Evolutionary conservation across 108 stramenopile genomes (phyloP).

Genomic region (Epipyxis sp.): DNA sequence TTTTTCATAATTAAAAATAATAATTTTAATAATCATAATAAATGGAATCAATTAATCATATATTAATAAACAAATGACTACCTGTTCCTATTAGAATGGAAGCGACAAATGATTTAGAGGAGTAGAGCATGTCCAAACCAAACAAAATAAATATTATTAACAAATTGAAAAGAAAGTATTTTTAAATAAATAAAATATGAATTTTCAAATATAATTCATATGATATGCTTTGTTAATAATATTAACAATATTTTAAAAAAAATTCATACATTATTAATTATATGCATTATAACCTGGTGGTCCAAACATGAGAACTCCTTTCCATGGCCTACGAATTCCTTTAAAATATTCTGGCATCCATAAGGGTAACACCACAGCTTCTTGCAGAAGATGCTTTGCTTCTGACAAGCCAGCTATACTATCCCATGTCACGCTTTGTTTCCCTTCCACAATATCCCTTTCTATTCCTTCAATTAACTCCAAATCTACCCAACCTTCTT

Average conservation of each 20-base stretch:
- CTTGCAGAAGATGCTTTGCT: constrained; percentile 83
- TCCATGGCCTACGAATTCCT: constrained; percentile 72
- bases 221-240: neutral
- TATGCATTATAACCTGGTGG: constrained; percentile 56
- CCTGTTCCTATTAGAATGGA: no score
- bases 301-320: constrained; percentile 77
- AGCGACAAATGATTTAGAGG: no score
- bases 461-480: constrained; percentile 49
- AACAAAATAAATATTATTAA: no score
- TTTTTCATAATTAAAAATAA: no score
- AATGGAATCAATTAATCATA: no score
- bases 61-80: no score
- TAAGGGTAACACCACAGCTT: constrained; percentile 82
- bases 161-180: no score
- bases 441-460: constrained; percentile 50
- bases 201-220: neutral
- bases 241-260: neutral
- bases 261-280: neutral
- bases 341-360: constrained; percentile 84
- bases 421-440: constrained; percentile 39
- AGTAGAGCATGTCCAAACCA: no score
- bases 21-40: no score
- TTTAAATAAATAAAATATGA: no score
- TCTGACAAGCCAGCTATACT: constrained; percentile 70
- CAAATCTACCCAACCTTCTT: constrained; percentile 52